phyloP scores from a whole-genome alignment of 2,329 filamentous ascomycete genomes.

The Fusarium udum region DNA sequence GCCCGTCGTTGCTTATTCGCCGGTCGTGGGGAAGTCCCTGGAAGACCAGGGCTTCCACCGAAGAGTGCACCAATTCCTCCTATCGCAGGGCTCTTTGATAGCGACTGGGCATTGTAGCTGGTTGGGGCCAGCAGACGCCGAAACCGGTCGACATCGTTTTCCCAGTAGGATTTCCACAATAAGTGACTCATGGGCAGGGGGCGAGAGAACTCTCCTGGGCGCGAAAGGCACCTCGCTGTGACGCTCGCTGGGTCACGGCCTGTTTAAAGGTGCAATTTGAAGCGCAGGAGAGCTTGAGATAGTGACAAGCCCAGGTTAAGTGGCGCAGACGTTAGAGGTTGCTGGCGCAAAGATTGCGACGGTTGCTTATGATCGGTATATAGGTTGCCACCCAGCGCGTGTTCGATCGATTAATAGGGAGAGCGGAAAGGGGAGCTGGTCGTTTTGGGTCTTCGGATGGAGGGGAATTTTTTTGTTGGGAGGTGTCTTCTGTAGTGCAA shows the following conservation, averaged over 20 bases:
- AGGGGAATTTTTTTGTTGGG: not conserved
- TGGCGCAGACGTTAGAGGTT: not conserved
- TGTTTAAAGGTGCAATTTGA: slow-evolving; percentile 80
- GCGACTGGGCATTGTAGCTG: slow-evolving; percentile 64
- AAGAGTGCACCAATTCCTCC: slow-evolving; percentile 46
- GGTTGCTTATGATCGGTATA: slow-evolving; percentile 11
- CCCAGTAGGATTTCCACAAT: slow-evolving; percentile 96
- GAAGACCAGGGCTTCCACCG: slow-evolving; percentile 53
- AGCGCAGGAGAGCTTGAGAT: slow-evolving; percentile 46
- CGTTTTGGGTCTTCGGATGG: not conserved
- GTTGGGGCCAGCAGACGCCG: slow-evolving; percentile 84
- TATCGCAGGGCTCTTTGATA: slow-evolving; percentile 63
- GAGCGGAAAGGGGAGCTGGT: slow-evolving; percentile 10
- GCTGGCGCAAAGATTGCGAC: slow-evolving; percentile 25
- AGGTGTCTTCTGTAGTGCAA: not conserved
- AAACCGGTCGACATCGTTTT: slow-evolving; percentile 97
- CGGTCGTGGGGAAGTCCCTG: slow-evolving; percentile 61
- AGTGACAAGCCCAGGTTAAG: not conserved
- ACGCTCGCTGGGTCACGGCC: slow-evolving; percentile 84
- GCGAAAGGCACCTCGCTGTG: slow-evolving; percentile 85
- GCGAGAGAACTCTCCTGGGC: slow-evolving; percentile 51
- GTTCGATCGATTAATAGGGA: slow-evolving; percentile 17
- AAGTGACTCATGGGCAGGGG: slow-evolving; percentile 84
- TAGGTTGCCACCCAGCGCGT: slow-evolving; percentile 38
- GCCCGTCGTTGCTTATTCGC: slow-evolving; percentile 61